phyloP scores from a whole-genome alignment of 768 basidiomycete species.

The Aureoboletus auriporus region DNA sequence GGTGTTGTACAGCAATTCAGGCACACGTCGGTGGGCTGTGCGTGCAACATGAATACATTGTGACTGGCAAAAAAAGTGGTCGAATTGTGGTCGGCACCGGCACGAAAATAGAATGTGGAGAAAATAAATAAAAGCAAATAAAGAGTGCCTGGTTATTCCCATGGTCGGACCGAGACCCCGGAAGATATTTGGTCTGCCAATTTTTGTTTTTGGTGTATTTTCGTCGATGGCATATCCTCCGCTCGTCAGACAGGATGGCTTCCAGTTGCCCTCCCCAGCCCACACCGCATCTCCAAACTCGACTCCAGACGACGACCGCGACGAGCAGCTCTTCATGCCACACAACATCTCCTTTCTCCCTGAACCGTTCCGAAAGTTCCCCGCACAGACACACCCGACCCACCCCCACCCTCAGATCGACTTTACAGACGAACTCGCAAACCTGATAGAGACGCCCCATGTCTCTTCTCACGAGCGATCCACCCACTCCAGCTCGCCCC shows the following conservation, averaged over 20 bases:
- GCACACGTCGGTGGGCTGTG: too few relatives aligned
- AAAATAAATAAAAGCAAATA: constrained; percentile 15
- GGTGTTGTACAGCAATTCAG: too few relatives aligned
- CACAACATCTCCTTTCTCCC: constrained; percentile 45
- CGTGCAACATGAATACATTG: too few relatives aligned
- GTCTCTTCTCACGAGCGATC: constrained; percentile 39
- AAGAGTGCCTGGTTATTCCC: constrained; percentile 23
- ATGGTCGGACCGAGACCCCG: constrained; percentile 34
- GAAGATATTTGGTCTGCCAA: constrained; percentile 12
- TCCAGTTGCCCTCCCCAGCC: constrained; percentile 54
- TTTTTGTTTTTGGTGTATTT: neutral
- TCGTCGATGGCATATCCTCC: constrained; percentile 26
- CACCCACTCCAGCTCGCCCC: constrained; percentile 37
- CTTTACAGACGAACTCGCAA: constrained; percentile 66
- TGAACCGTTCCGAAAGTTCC: constrained; percentile 55
- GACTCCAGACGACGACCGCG: constrained; percentile 25
- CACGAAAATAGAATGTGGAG: constrained; percentile 20
- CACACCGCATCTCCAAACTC: constrained; percentile 27
- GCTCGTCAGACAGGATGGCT: constrained; percentile 65
- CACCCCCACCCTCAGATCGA: constrained; percentile 38
- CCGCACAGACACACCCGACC: constrained; percentile 9
- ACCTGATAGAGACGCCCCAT: constrained; percentile 43
- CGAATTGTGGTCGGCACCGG: constrained; percentile 14
- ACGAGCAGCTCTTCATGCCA: constrained; percentile 40
- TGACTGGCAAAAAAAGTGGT: neutral